Percentiles rank a stretch among this genome's conserved stretches.
Conservation (phyloP, 805 yeast genomes). For the Saccharomycopsis sp. region DNA sequence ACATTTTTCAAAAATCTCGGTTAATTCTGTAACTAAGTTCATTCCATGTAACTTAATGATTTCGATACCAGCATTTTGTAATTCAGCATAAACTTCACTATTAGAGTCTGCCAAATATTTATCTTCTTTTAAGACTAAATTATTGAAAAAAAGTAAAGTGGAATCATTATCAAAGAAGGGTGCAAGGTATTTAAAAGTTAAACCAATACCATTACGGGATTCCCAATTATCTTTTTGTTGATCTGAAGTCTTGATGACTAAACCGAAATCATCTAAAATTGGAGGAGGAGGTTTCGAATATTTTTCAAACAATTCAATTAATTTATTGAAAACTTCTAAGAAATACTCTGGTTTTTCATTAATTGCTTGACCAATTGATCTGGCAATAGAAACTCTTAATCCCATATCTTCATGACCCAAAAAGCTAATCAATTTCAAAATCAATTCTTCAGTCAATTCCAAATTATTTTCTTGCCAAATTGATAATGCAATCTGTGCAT, state of each 20-base stretch:
- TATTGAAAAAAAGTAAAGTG: conserved; percentile 47
- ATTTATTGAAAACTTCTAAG: conserved; percentile 28
- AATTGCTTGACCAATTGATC: conserved; percentile 54
- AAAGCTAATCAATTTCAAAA: conserved; percentile 37
- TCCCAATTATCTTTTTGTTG: conserved; percentile 76
- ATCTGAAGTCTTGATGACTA: conserved; percentile 50
- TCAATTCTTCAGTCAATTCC: conserved; percentile 33
- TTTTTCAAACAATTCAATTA: conserved; percentile 46
- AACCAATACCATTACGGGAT: conserved; percentile 71
- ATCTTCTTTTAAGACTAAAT: conserved; percentile 39
- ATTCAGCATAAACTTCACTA: conserved; percentile 61
- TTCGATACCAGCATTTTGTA: conserved; percentile 82
- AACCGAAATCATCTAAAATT: conserved; percentile 67
- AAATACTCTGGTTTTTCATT: conserved; percentile 19
- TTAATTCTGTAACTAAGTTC: conserved; percentile 54
- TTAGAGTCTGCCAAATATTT: conserved; percentile 70
- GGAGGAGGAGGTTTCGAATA: conserved; percentile 71
- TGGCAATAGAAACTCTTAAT: conserved; percentile 62
- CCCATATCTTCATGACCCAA: conserved; percentile 52
- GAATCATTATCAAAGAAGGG: conserved; percentile 29
- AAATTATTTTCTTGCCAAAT: conserved; percentile 79
- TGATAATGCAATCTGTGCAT: conserved; percentile 57
- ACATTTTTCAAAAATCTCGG: conserved; percentile 71
- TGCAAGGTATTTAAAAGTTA: conserved; percentile 49
- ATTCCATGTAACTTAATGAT: conserved; percentile 61